Evolutionary conservation across 2,329 filamentous ascomycete species (phyloP).

Genomic region (Colletotrichum destructivum): DNA sequence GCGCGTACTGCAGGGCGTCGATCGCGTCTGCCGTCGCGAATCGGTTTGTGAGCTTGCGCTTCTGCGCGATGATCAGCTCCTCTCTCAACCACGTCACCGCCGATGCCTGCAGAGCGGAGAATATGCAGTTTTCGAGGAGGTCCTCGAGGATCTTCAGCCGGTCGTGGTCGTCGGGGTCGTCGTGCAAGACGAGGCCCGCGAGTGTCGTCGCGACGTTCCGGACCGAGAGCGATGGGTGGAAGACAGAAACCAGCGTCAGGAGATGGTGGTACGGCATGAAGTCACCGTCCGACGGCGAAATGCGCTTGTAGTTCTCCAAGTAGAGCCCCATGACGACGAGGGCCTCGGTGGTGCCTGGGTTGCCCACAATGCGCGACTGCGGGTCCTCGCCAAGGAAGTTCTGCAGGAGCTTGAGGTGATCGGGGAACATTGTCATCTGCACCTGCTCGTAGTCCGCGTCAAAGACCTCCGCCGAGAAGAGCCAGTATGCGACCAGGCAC

Average conservation of each 20-base stretch:
- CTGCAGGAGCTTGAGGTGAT: conserved; percentile 69
- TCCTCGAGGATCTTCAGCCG: conserved; percentile 75
- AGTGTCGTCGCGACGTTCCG: conserved; percentile 69
- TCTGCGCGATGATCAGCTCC: conserved; percentile 67
- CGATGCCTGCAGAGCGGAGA: conserved; percentile 73
- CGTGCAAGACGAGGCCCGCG: conserved; percentile 69
- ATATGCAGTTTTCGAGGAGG: conserved; percentile 76
- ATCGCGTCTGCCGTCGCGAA: conserved; percentile 71
- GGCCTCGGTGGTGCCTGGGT: conserved; percentile 71
- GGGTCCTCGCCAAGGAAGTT: conserved; percentile 68
- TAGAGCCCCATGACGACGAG: conserved; percentile 73
- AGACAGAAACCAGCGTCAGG: conserved; percentile 70
- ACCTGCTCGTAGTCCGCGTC: conserved; percentile 68
- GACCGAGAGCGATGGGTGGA: conserved; percentile 68
- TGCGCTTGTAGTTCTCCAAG: conserved; percentile 66
- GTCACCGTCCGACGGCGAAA: conserved; percentile 56
- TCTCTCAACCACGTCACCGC: conserved; percentile 76
- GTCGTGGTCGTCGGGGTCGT: conserved; percentile 71
- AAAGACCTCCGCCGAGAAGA: conserved; percentile 75
- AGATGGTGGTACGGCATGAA: conserved; percentile 75
- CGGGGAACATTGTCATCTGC: conserved; percentile 71
- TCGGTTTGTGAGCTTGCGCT: conserved; percentile 47
- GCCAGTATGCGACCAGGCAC: conserved; percentile 73
- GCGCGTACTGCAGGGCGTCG: conserved; percentile 71
- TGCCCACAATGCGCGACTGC: conserved; percentile 62